A percentile compares a stretch with the other conserved stretches of the same genome.
phyloP scores from a whole-genome alignment of 768 basidiomycete species.

The Podaxis sp. region DNA sequence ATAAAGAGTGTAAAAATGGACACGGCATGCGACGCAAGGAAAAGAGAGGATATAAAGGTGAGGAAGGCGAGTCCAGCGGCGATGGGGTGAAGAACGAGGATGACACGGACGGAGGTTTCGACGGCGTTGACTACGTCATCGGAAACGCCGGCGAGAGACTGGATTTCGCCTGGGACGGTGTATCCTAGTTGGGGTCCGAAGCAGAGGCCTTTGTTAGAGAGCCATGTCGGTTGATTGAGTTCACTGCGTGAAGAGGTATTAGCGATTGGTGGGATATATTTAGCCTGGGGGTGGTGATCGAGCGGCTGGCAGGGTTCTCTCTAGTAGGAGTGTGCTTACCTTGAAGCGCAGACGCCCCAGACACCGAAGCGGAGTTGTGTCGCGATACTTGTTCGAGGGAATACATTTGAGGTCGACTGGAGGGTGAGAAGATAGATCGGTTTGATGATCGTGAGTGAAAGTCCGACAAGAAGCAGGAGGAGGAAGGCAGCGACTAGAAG shows the following conservation, averaged over 20 bases:
- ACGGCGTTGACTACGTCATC: constrained; percentile 39
- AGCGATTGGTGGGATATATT: constrained; percentile 22
- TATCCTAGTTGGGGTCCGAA: constrained; percentile 69
- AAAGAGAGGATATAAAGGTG: constrained; percentile 48
- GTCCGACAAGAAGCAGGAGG: constrained; percentile 70
- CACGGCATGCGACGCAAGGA: constrained; percentile 50
- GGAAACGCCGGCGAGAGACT: constrained; percentile 40
- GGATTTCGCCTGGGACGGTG: constrained; percentile 44
- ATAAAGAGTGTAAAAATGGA: constrained; percentile 57
- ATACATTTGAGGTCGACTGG: constrained; percentile 24
- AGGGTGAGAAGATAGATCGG: constrained; percentile 58
- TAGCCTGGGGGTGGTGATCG: constrained; percentile 10
- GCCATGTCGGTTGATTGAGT: constrained; percentile 29
- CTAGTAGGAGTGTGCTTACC: constrained; percentile 25
- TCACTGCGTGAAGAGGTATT: constrained; percentile 14
- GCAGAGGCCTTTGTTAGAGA: constrained; percentile 44
- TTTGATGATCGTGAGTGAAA: constrained; percentile 74
- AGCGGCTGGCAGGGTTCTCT: not conserved
- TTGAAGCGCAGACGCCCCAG: constrained; percentile 77
- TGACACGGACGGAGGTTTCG: constrained; percentile 41
- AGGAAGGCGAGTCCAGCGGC: constrained; percentile 55
- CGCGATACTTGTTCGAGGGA: constrained; percentile 44
- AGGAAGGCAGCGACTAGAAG: constrained; percentile 60
- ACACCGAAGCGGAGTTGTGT: constrained; percentile 71
- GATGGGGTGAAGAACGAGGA: constrained; percentile 71